A percentile compares a stretch with the other conserved stretches of the same genome.
Evolutionary conservation across 768 basidiomycete genomes (phyloP).

Genomic region (Xerocomellus chrysenteron): DNA sequence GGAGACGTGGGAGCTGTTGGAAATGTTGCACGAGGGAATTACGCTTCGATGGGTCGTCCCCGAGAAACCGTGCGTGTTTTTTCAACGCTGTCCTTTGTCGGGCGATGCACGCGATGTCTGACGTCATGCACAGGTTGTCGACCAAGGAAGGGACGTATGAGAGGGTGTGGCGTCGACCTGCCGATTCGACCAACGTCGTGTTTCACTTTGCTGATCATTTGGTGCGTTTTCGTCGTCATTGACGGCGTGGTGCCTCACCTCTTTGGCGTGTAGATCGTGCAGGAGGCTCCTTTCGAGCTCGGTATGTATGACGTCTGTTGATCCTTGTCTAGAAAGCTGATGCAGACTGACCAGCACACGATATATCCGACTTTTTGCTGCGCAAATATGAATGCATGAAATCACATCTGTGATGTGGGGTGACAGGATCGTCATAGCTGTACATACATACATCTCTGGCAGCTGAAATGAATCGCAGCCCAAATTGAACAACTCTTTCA

Average conservation of each 20-base stretch:
- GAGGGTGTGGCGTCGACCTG: constrained; percentile 32
- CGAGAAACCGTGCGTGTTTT: constrained; percentile 12
- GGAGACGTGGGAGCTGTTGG: constrained; percentile 31
- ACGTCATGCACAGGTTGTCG: constrained; percentile 10
- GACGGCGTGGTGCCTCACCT: neutral
- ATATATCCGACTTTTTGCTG: constrained; percentile 27
- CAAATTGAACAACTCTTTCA: too few species aligned
- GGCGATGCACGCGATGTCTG: neutral
- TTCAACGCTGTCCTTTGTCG: neutral
- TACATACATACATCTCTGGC: too few species aligned
- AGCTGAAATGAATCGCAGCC: too few species aligned
- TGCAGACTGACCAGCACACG: constrained; percentile 14
- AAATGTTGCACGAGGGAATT: constrained; percentile 26
- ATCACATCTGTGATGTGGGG: too few species aligned
- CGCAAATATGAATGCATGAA: constrained; percentile 6
- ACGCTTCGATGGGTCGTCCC: constrained; percentile 32
- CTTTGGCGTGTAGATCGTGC: constrained; percentile 20
- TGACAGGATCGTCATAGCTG: too few species aligned
- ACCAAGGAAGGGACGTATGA: constrained; percentile 11
- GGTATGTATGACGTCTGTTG: constrained; percentile 16
- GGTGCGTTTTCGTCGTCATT: constrained; percentile 18
- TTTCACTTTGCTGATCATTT: constrained; percentile 30
- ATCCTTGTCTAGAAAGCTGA: neutral
- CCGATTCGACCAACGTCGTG: constrained; percentile 28
- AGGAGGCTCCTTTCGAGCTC: constrained; percentile 31